A percentile compares a stretch with the other conserved stretches of the same genome.
These are phyloP conservation scores for Annona squamosa DNA, from an alignment of 164 flowering plant genomes.

Conservation along the genomic window DNA sequence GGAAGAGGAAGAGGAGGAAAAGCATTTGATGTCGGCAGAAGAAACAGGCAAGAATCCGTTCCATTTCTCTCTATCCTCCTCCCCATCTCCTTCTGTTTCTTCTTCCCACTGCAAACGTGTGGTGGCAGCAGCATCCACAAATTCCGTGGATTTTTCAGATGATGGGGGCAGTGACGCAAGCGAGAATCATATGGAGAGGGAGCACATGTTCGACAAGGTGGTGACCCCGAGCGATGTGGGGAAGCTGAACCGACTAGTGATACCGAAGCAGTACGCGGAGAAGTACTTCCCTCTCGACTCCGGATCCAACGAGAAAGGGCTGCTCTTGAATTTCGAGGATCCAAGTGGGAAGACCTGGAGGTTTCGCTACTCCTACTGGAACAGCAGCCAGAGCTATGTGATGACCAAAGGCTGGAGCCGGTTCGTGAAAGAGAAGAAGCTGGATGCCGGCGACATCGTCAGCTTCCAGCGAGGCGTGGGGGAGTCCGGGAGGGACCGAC, in stretches of 20 bases:
- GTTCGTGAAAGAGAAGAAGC: conserved; percentile 91
- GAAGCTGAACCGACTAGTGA: conserved; percentile 81
- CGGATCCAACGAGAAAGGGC: conserved; percentile 63
- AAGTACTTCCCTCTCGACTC: conserved; percentile 83
- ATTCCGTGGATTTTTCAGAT: conserved; percentile 1
- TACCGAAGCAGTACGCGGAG: conserved; percentile 97
- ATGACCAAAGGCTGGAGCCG: conserved; percentile 99
- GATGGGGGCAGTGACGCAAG: neutral
- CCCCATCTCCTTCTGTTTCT: conserved; percentile 12
- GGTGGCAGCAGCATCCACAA: conserved; percentile 8
- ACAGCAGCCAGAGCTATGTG: conserved; percentile 98
- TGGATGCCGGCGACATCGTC: conserved; percentile 87
- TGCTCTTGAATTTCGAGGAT: conserved; percentile 78
- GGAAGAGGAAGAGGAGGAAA: conserved; percentile 14
- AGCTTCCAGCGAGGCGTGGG: conserved; percentile 72
- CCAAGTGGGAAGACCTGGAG: conserved; percentile 77
- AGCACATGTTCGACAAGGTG: conserved; percentile 94
- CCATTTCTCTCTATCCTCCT: conserved; percentile 5
- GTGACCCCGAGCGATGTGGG: conserved; percentile 98
- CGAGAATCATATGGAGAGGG: conserved; percentile 28
- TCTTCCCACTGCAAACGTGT: conserved; percentile 12
- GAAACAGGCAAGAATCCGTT: conserved; percentile 10
- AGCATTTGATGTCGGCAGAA: conserved; percentile 8
- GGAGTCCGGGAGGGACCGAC: conserved; percentile 37
- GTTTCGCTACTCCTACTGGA: conserved; percentile 94